These are phyloP conservation scores for Candida glaebosa DNA, from an alignment of 805 yeast species.

Conservation along the genomic window DNA sequence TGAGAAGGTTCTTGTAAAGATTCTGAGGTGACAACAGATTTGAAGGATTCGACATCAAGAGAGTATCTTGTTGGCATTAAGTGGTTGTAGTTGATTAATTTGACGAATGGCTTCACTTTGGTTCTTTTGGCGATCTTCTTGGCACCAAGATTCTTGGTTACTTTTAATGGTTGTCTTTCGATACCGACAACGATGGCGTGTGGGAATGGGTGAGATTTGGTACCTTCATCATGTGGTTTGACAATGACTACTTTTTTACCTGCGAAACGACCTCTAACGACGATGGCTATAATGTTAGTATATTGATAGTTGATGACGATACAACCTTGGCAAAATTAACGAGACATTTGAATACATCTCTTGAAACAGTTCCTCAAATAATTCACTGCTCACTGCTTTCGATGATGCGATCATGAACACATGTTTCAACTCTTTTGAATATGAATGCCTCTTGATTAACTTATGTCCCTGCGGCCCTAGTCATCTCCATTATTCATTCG, in stretches of 20 bases:
- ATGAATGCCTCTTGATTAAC: too few relatives aligned
- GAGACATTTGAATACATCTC: too few relatives aligned
- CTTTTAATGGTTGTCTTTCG: slow-evolving; percentile 97
- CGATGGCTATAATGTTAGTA: slow-evolving; percentile 71
- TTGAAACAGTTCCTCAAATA: too few relatives aligned
- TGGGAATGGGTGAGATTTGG: slow-evolving; percentile 98
- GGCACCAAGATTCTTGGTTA: slow-evolving; percentile 90
- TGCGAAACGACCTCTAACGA: slow-evolving; percentile 99
- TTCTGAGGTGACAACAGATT: slow-evolving; percentile 86
- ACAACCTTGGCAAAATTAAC: too few relatives aligned
- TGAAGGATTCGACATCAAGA: slow-evolving; percentile 93
- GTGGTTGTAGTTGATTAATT: slow-evolving; percentile 99
- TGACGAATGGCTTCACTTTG: slow-evolving; percentile 98
- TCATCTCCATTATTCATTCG: too few relatives aligned
- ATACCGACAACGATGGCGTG: slow-evolving; percentile 99
- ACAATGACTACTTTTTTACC: slow-evolving; percentile 99
- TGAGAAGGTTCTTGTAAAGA: slow-evolving; percentile 96
- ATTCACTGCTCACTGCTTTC: too few relatives aligned
- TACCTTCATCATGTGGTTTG: slow-evolving; percentile 97
- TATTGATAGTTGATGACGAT: neutral
- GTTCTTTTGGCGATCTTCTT: slow-evolving; percentile 97
- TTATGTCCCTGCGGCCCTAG: too few relatives aligned
- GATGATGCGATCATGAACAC: too few relatives aligned
- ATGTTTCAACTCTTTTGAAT: too few relatives aligned
- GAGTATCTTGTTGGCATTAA: slow-evolving; percentile 99